Evolutionary conservation across 1,284 basidiomycete species (phyloP), one percentile per base, ranked within the genome.

Genomic region (Cronartium ribicola): DNA sequence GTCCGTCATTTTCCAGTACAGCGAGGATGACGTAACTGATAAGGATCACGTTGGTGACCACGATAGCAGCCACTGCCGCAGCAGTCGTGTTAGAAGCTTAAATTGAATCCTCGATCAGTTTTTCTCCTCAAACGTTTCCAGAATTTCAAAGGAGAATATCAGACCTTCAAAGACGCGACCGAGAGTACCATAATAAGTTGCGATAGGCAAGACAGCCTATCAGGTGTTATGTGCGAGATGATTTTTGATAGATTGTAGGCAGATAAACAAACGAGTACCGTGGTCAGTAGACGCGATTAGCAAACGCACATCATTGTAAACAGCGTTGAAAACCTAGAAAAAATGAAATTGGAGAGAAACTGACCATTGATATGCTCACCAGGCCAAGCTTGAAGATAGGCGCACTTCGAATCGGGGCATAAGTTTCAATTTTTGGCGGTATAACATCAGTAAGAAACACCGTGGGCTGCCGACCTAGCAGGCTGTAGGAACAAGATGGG

Each of bases 31-130:
- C 59, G 20, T 73, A 73, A n/a, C 63, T 64, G 41, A 73, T 39
- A 5, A 73, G 57, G 39, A 73, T 73, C 22, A 73, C n/a, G 36
- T 73, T 73, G 29, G 70, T 73, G 2, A 73, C 70, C n/a, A 73
- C 51, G 51, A 73, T 66, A 13, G 70, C 70, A n/a, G 70, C 48
- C 17, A 66, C 61, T 0, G 70, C 70, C 14, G 70, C 63, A 36
- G 63, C 64, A 4, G 70, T 73, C 5, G 70, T 73, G 36, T 73
- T 73, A 22, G 11, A 39, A 29, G 64, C 70, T 73, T 62, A 5
- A n/a, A 62, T 62, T 17, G 14, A 62, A 62, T 44, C 14, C 20
- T 20, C 63, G 14, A 39, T 39, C 22, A 65, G 6, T 10, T 43
- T 65, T 44, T 66, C 1, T 37, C 60, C 22, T 40, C 22, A 62